Evolutionary conservation across 164 flowering plant genomes (phyloP), one percentile per base, ranked within the genome.

Genomic region (Euptelea pleiosperma): DNA sequence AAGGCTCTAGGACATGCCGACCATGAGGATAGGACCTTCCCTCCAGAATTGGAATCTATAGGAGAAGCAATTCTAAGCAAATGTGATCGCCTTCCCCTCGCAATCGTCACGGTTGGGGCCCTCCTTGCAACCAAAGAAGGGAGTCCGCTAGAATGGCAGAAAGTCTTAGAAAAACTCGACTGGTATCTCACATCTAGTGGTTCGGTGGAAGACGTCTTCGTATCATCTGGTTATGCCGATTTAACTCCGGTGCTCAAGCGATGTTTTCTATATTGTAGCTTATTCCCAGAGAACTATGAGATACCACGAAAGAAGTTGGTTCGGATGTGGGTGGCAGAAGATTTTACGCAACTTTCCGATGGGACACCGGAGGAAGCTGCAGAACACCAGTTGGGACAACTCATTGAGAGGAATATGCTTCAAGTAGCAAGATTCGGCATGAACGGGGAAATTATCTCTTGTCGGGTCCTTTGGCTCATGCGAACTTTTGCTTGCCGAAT

Each of bases 261-360:
- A 3, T 44, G 48, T 44, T 44, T 44, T 22, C 18, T 44, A 10
- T 44, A 44, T 19, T 18, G 24, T n/a, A 7, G 24, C 5, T 18
- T 44, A 2, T 22, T 44, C 10, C 48, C 48, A 16, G 8, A 22
- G 5, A 16, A 44, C 48, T 44, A n/a, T 16, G 21, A 16, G 48
- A 44, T 44, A 8, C 7, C 21, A 15, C 8, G 50, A 8, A 57
- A 57, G 45, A 42, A 26, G 60, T 50, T 57, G 14, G 18, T 29
- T 19, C 37, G 60, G 8, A 15, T 43, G 47, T 57, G 60, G 60
- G 28, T 57, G 4, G 60, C 60, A 12, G 60, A 57, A 22, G 50
- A 41, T 35, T 46, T 24, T 21, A 19, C 4, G 7, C 2, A 58
- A 33, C 3, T 0, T 4, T 1, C 4, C 0, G 0, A 4, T 0